Evolutionary conservation across 2,329 filamentous ascomycete species (phyloP), one percentile per base, ranked within the genome.

Genomic region (Paracorniculantispora psalliotae): DNA sequence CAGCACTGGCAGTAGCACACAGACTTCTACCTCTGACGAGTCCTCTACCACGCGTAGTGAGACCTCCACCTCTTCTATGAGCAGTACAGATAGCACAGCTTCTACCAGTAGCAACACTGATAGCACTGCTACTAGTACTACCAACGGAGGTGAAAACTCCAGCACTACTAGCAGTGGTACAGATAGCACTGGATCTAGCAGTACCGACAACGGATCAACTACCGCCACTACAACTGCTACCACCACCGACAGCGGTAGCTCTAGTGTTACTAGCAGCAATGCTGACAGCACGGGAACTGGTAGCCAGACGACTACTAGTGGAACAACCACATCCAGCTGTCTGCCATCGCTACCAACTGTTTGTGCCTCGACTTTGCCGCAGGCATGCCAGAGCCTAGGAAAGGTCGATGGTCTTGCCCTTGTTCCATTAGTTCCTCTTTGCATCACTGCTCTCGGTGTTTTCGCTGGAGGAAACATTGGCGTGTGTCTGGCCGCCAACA

Each of bases 371-470:
- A 44, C 56, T 4, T 59, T 63, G 15, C 63, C 63, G 1, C 33
- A 59, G 28, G 52, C 57, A 26, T 65, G 63, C 43, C 13, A 59
- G 19, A 28, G 41, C 3, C 53, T 65, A 3, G 52, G 19, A 9
- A 39, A 25, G 17, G 19, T 44, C 9, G 50, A 52, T 33, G 62
- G 61, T 8, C 39, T 65, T 19, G 59, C 57, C 1, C 56, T 64
- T 13, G 4, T 59, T 9, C 30, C 53, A 13, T 48, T 59, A 5
- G 26, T 65, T n/a, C 59, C 61, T 2, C 33, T 56, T 6, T 64
- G 63, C 59, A 60, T 43, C 3, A 13, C 35, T 13, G 60, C 62
- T 13, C 61, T 65, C 5, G 62, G 63, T 17, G 58, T 41, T 4
- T 61, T 48, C 41, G 57, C 33, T n/a, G 60, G 57, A 12, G 57